Evolutionary conservation across 805 yeast species (phyloP).

Genomic region (Priceomyces carsonii): DNA sequence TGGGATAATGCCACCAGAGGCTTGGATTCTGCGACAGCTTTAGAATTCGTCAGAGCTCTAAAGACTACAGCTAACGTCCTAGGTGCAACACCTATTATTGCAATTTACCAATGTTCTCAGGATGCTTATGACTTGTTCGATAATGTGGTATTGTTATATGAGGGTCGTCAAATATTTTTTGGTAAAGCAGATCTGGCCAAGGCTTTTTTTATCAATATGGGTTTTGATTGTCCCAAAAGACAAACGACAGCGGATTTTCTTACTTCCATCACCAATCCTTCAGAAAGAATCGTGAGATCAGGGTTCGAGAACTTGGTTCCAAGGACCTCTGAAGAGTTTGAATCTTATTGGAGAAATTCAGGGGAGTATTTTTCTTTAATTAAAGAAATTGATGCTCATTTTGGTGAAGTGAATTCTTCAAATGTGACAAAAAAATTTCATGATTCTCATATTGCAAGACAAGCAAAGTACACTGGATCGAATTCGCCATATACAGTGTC

Average conservation of each 20-base stretch:
- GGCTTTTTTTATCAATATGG: conserved; percentile 58
- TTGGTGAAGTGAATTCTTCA: conserved; percentile 31
- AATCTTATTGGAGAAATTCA: conserved; percentile 58
- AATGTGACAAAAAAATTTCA: conserved; percentile 31
- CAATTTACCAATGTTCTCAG: conserved; percentile 56
- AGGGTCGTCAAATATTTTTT: conserved; percentile 48
- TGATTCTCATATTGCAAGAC: conserved; percentile 52
- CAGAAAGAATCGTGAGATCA: conserved; percentile 50
- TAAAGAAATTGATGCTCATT: conserved; percentile 43
- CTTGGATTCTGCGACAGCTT: conserved; percentile 80
- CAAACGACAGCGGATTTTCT: conserved; percentile 70
- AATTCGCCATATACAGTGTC: conserved; percentile 46
- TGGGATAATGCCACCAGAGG: conserved; percentile 86
- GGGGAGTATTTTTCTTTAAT: conserved; percentile 46
- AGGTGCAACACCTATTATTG: conserved; percentile 56
- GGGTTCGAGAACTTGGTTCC: conserved; percentile 58
- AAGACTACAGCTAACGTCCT: conserved; percentile 56
- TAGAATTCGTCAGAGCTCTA: conserved; percentile 68
- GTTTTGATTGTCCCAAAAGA: conserved; percentile 60
- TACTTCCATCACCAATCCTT: conserved; percentile 67
- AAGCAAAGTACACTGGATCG: conserved; percentile 47
- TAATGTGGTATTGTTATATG: conserved; percentile 47
- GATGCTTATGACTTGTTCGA: conserved; percentile 50
- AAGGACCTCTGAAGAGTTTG: conserved; percentile 56
- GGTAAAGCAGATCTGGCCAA: conserved; percentile 45